These are phyloP conservation scores for Auriscalpium microsporum DNA, from an alignment of 768 basidiomycete species.

Conservation along the genomic window DNA sequence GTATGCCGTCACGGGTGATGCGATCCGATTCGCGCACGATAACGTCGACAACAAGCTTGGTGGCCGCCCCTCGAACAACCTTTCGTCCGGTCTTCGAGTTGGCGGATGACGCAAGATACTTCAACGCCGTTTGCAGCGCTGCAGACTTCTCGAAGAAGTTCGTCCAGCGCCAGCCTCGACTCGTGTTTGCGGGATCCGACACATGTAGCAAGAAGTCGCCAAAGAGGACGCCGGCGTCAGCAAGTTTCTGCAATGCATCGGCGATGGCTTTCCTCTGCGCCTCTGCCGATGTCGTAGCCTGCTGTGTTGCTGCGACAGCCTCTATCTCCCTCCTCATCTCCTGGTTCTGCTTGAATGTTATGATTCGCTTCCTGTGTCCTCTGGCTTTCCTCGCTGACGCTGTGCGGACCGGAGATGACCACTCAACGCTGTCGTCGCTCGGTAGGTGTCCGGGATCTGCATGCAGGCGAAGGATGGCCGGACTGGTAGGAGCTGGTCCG, in stretches of 20 bases:
- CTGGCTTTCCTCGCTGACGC: background rate
- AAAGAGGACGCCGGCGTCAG: background rate
- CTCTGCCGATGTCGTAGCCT: background rate
- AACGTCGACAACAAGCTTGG: constrained; percentile 12
- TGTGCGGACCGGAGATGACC: background rate
- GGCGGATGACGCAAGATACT: constrained; percentile 19
- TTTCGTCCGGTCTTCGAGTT: constrained; percentile 13
- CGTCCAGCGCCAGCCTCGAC: constrained; percentile 15
- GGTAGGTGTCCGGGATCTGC: no score
- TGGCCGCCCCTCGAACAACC: constrained; percentile 19
- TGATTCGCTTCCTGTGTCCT: background rate
- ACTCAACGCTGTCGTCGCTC: background rate
- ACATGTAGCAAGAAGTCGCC: constrained; percentile 16
- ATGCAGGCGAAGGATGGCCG: no score
- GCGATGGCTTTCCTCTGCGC: background rate
- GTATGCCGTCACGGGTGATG: background rate
- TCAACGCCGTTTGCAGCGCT: constrained; percentile 13
- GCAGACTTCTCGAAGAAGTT: constrained; percentile 16
- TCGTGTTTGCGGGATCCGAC: constrained; percentile 18
- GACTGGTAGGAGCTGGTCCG: no score
- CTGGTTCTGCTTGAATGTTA: background rate
- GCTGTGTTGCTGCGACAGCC: background rate
- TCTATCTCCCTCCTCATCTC: background rate
- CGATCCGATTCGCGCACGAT: constrained; percentile 7
- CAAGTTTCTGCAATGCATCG: background rate